phyloP scores from a whole-genome alignment of 2,329 filamentous ascomycete genomes.

The Paecilomyces niveus region DNA sequence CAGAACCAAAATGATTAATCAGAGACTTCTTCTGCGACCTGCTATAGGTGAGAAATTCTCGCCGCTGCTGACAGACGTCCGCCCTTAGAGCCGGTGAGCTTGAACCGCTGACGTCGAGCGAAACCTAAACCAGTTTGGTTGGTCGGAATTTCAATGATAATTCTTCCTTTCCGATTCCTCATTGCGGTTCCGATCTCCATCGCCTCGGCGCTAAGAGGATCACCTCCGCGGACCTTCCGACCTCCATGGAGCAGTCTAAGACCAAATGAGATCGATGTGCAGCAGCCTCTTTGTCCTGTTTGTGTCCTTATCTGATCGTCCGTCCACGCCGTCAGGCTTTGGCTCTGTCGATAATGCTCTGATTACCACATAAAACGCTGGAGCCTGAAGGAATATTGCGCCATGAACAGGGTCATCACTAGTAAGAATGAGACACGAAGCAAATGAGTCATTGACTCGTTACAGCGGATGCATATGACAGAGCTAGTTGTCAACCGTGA shows the following conservation, averaged over 20 bases:
- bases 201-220: not conserved
- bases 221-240: not conserved
- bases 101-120: not conserved
- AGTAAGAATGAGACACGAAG: not conserved
- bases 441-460: not conserved
- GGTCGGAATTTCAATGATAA: not conserved
- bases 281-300: not conserved
- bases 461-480: not conserved
- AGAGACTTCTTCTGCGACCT: not conserved
- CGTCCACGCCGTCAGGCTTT: not conserved
- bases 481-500: not conserved
- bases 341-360: not conserved
- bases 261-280: not conserved
- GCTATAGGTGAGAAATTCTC: too few species aligned
- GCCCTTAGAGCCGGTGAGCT: not conserved
- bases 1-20: not conserved
- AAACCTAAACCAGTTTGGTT: not conserved
- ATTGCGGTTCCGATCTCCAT: not conserved
- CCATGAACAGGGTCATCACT: not conserved
- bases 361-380: not conserved
- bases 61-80: not conserved
- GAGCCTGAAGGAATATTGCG: not conserved
- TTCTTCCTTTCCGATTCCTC: not conserved
- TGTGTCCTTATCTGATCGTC: not conserved
- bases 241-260: not conserved